Evolutionary conservation across 371 early-diverging fungal genomes (phyloP).

Genomic region (Caulochytrium protostelioides): DNA sequence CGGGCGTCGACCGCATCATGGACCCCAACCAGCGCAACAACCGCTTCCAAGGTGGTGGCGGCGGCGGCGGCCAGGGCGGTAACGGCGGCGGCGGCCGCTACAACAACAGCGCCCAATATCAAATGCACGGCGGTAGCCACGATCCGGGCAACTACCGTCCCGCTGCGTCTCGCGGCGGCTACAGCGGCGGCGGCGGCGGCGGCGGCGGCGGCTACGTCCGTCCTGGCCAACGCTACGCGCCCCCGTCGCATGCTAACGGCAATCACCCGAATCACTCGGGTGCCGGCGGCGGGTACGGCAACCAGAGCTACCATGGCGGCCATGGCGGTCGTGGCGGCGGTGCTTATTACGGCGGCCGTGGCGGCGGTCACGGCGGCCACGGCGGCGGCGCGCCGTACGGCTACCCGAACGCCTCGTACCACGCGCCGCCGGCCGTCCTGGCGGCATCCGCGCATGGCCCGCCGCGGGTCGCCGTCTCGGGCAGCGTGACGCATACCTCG

Average conservation of each 20-base stretch:
- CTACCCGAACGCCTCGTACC: background rate
- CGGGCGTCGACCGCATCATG: background rate
- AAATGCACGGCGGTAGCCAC: background rate
- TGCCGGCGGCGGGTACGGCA: background rate
- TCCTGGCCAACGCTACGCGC: background rate
- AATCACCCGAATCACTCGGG: background rate
- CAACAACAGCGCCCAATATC: background rate
- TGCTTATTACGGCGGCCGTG: background rate
- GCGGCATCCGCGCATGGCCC: background rate
- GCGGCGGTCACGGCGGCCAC: background rate
- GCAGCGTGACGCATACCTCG: too few relatives aligned
- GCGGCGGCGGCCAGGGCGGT: background rate
- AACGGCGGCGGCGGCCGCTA: background rate
- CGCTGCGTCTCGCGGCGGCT: slow-evolving; percentile 1
- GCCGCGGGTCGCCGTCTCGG: background rate
- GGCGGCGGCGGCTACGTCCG: background rate
- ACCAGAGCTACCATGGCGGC: background rate
- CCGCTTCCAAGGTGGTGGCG: background rate
- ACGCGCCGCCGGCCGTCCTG: background rate
- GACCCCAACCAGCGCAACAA: background rate
- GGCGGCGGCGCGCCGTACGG: slow-evolving; percentile 1
- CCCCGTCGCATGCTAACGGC: background rate
- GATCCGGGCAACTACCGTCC: background rate
- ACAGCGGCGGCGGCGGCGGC: background rate
- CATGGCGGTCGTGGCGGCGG: background rate